Percentiles rank a stretch among this genome's conserved stretches.
Conservation (phyloP, 1,284 basidiomycete genomes). For the Paramarasmius palmivorus region DNA sequence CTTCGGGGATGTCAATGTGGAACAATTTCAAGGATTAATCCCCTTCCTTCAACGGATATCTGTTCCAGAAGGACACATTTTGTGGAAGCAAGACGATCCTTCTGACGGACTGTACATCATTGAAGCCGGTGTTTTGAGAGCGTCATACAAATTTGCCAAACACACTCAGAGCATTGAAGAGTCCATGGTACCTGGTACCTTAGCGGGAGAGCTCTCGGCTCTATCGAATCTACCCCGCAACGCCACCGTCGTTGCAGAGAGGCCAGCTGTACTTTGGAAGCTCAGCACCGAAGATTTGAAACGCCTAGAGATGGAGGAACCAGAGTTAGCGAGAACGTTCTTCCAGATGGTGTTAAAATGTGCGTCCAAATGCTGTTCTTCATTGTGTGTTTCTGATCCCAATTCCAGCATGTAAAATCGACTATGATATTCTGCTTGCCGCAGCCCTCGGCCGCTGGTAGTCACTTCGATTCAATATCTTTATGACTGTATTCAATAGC, state of each 20-base stretch:
- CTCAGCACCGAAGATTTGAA: slow-evolving; percentile 59
- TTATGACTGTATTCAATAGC: too few species aligned
- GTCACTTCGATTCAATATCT: too few species aligned
- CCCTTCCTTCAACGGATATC: slow-evolving; percentile 73
- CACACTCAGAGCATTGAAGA: slow-evolving; percentile 71
- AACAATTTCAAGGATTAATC: slow-evolving; percentile 56
- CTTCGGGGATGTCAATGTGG: slow-evolving; percentile 52
- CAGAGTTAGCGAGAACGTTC: slow-evolving; percentile 67
- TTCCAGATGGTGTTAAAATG: slow-evolving; percentile 79
- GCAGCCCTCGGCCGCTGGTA: slow-evolving; percentile 29
- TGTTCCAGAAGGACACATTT: slow-evolving; percentile 57
- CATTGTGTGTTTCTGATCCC: background rate
- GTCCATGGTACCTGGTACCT: slow-evolving; percentile 90
- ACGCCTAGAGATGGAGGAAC: slow-evolving; percentile 63
- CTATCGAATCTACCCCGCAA: slow-evolving; percentile 78
- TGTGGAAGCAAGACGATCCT: slow-evolving; percentile 78
- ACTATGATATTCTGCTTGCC: slow-evolving; percentile 74
- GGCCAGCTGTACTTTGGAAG: slow-evolving; percentile 79
- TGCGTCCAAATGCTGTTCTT: slow-evolving; percentile 35
- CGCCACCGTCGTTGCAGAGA: slow-evolving; percentile 84
- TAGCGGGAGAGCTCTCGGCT: slow-evolving; percentile 87
- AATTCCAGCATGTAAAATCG: slow-evolving; percentile 69
- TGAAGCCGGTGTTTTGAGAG: slow-evolving; percentile 81
- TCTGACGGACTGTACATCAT: slow-evolving; percentile 88
- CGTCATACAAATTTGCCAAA: slow-evolving; percentile 76